phyloP scores from a whole-genome alignment of 164 flowering plant species.

The Nymphaea colorata region DNA sequence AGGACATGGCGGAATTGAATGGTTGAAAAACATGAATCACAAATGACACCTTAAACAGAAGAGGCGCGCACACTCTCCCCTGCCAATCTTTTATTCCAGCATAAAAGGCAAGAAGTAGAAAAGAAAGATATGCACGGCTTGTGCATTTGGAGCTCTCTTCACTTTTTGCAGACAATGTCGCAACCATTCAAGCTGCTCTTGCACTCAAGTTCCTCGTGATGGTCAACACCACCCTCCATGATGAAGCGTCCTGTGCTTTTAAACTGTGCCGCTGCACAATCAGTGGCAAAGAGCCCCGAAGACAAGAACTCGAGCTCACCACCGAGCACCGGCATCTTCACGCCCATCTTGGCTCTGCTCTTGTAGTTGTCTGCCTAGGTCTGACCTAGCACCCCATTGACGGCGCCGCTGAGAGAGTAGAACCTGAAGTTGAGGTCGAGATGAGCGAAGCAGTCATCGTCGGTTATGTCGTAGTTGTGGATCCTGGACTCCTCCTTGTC shows the following conservation, averaged over 20 bases:
- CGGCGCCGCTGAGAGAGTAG: constrained; percentile 29
- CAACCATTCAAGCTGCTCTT: background rate
- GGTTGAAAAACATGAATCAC: too few species aligned
- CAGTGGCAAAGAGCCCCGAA: constrained; percentile 31
- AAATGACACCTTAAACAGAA: too few species aligned
- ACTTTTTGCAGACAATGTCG: constrained; percentile 5
- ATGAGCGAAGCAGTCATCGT: constrained; percentile 59
- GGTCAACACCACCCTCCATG: background rate
- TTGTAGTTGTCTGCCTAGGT: constrained; percentile 32
- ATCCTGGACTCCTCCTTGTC: constrained; percentile 47
- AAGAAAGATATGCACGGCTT: too few species aligned
- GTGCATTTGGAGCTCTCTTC: background rate
- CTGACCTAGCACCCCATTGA: constrained; percentile 46
- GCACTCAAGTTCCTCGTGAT: background rate
- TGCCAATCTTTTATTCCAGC: too few species aligned
- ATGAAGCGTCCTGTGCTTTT: background rate
- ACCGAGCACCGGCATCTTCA: constrained; percentile 46
- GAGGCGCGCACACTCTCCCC: too few species aligned
- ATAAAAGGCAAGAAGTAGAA: too few species aligned
- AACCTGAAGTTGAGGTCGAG: constrained; percentile 58
- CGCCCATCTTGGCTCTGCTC: constrained; percentile 39
- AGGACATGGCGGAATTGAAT: too few species aligned
- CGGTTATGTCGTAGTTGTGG: constrained; percentile 45
- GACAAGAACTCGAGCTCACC: constrained; percentile 32
- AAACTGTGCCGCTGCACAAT: constrained; percentile 29